Evolutionary conservation across 2,329 filamentous ascomycete species (phyloP), one percentile per base, ranked within the genome.

Genomic region (Xylaria sp.): DNA sequence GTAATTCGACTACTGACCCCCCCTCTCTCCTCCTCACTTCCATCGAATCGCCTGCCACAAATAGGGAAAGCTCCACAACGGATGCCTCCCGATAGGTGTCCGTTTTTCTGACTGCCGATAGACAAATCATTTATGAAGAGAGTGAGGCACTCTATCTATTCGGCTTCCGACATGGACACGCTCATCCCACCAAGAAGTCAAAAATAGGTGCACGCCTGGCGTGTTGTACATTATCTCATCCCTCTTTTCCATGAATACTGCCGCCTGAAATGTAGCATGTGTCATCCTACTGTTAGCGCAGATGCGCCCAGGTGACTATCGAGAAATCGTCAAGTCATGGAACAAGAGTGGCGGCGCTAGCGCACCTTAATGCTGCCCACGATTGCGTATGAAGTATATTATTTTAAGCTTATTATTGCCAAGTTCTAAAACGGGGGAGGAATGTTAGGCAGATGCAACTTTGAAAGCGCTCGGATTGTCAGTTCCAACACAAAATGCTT

Each of bases 81-180:
- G 59, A 37, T 48, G 48, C 41, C 50, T 64, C 48, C 57, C 62
- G 65, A 68, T 68, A 68, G 65, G 68, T 4, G 50, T 70, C 57
- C 20, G 12, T 32, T 25, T 20, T 20, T 25, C 55, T 54, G 18
- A 37, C 55, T 63, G 25, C 41, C 54, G 50, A 60, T 32, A 6
- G 59, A 46, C 48, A 68, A 65, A 65, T 61, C 65, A 62, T 56
- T 51, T 25, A 18, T 20, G 25, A 54, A 58, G 37, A 37, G 32
- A 39, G 25, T 28, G 23, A 64, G 60, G 57, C 52, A 52, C 25
- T 34, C 39, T 61, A 41, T 52, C 68, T 41, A 20, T 41, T 61
- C 68, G 62, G 58, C 44, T 50, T 60, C 28, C 25, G 25, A 46
- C 63, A 60, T 58, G 50, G 52, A 60, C 63, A 63, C 48, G 54